Evolutionary conservation across 2,329 filamentous ascomycete genomes (phyloP), one percentile per base, ranked within the genome.

Genomic region (Drechslerella stenobrocha): DNA sequence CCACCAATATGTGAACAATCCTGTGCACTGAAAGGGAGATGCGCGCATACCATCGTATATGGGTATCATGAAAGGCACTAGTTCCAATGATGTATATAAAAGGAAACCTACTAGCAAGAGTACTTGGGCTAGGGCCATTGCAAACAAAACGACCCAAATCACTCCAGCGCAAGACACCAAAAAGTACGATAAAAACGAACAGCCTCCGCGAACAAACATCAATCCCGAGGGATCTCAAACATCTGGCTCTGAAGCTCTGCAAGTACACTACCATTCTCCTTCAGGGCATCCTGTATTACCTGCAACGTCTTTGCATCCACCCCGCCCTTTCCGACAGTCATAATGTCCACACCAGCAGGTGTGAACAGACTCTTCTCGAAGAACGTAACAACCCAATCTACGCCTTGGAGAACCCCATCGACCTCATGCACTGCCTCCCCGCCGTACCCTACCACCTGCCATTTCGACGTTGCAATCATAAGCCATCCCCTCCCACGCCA

Each of bases 341-440:
- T 93, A 7, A 95, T 76, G 76, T 95, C 90, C 26, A 95, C 73
- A 0, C 90, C 90, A 59, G 89, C 88, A 70, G 87, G 87, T 4
- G 89, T 93, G 72, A 95, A 95, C 44, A 91, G 72, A 22, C 88
- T 95, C 73, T 88, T 86, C 70, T 86, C 85, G 76, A 95, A 95
- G 81, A 87, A 92, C 2, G 88, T 95, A 11, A 95, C 88, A 1
- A 83, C 84, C 88, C 88, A 95, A 72, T 81, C 80, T 76, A 76
- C 77, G 5, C 70, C 72, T 7, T 59, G 26, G 32, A 66, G n/a
- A 4, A 53, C 44, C 1, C 73, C 73, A 50, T 72, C 72, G 2
- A 71, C 70, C 26, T 57, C 74, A 0, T 77, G 77, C 28, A 75
- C 78, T 11, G 77, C 75, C 20, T 78, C 77, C 74, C 86, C 82